Base-by-base conservation (phyloP, 768 basidiomycete species). In the Hypholoma sublateritium region DNA sequence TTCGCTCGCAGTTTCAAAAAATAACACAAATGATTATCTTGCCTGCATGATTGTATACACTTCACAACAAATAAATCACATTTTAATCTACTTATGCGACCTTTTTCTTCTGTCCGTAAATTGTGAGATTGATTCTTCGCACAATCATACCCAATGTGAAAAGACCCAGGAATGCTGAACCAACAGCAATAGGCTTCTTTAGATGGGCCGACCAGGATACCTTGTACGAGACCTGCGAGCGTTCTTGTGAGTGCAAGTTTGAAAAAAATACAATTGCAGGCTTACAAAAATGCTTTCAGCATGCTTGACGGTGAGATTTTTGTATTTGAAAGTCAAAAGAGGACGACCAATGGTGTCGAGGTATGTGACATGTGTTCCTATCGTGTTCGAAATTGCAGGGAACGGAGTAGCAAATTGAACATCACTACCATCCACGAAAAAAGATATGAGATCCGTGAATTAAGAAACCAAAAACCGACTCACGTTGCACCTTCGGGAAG, bases 401-500 rank as follows among this genome's bases (percentile, higher is more conserved):
- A 95, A 98, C 1, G 96, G 95, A 7, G 87, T 76, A 43, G 74
- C 76, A 50, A 91, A 84, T 59, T 88, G 80, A 59, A 97, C 77
- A 64, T 95, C 87, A 53, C 96, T 98, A 66, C 42, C 43, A 24
- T 53, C 22, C 54, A 24, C 16, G 53, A 8, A 62, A 11, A 49
- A 41, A 35, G 36, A 39, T n/a, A 5, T 42, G 50, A 19, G 14
- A 62, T 47, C 46, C 19, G 62, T 21, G n/a, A n/a, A 45, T 12
- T 11, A 35, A 21, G 32, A 21, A 35, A 12, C 17, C 53, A 35
- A 35, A 17, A 19, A 52, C 21, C 28, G 6, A 80, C 94, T 80
- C 67, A 97, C 95, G 79, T 89, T 32, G 95, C 95, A n/a, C 94
- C 95, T 70, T 99, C 97, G 1, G 96, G 96, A 22, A 99, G 71